These are phyloP conservation scores for Diospyros kaki DNA, from an alignment of 148 eudicot genomes.

Conservation along the genomic window DNA sequence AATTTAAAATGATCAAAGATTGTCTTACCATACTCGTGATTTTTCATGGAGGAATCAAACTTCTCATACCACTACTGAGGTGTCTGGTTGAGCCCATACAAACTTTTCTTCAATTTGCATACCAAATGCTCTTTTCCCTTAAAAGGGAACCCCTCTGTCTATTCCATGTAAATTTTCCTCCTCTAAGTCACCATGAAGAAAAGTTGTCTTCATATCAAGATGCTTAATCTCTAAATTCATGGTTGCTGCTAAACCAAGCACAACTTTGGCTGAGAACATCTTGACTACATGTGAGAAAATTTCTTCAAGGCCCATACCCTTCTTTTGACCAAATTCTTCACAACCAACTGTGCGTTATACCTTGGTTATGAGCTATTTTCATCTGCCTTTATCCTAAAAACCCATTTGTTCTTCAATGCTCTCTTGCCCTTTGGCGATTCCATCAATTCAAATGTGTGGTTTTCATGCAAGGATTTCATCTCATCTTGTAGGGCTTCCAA, in stretches of 20 bases:
- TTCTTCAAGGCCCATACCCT: not conserved
- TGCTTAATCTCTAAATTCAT: not conserved
- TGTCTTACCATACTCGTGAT: not conserved
- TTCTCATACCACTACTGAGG: too few species aligned
- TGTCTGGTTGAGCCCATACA: too few species aligned
- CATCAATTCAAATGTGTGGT: not conserved
- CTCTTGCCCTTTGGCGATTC: not conserved
- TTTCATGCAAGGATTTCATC: not conserved
- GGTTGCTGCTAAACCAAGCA: not conserved
- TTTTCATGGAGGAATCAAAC: not conserved
- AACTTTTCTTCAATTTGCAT: too few species aligned
- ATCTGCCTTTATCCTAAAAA: not conserved
- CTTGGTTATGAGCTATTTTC: not conserved
- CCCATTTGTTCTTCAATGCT: not conserved
- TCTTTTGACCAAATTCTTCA: not conserved
- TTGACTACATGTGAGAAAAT: not conserved
- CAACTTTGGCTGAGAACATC: not conserved
- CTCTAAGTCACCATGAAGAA: not conserved
- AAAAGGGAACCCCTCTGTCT: not conserved
- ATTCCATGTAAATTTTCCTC: not conserved
- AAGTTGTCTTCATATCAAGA: not conserved
- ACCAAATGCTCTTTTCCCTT: too few species aligned
- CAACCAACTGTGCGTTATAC: not conserved
- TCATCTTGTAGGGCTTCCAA: not conserved
- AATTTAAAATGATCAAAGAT: not conserved